Evolutionary conservation across 306 rosid species (phyloP), one percentile per base, ranked within the genome.

Genomic region (Fragaria vesca): DNA sequence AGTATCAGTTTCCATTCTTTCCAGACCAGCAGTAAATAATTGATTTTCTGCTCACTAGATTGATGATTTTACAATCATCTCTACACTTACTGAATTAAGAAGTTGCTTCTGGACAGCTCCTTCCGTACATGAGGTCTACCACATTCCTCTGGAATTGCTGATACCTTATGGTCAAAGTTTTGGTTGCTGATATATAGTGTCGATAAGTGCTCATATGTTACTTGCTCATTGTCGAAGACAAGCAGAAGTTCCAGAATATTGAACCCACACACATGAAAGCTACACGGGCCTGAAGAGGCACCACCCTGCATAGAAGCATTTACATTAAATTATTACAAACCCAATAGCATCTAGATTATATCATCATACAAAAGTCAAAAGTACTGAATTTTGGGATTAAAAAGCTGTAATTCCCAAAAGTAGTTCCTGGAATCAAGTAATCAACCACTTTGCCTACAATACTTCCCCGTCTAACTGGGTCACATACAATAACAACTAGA

Each of bases 241-340:
- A 73, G 78, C 55, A 92, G 80, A 92, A 92, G 83, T 92, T 95
- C 98, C 98, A 95, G 84, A 92, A 92, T 78, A 95, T 85, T 51
- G 97, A 92, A 48, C 93, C 97, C 88, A 81, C 73, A 18, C 93
- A 95, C 97, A 92, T 95, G 88, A 92, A 95, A 74, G 89, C 93
- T 65, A 95, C 98, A 69, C 97, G 90, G 54, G 93, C 91, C 79
- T 90, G 97, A 83, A 95, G 98, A 77, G 98, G 98, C 74, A 95
- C 93, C 77, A 87, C 89, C 97, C 98, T 95, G 83, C 50, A 80
- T 38, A 80, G 46, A 68, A 66, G 57, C 85, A 87, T 71, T 21
- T 16, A 81, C 66, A 72, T 42, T 17, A 78, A 71, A 69, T 66
- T 15, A 66, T 36, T 16, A 36, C 2, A 0, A 8, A 61, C 74